Evolutionary conservation across 805 yeast genomes (phyloP), one percentile per base, ranked within the genome.

Genomic region (Metschnikowia dekortorum): DNA sequence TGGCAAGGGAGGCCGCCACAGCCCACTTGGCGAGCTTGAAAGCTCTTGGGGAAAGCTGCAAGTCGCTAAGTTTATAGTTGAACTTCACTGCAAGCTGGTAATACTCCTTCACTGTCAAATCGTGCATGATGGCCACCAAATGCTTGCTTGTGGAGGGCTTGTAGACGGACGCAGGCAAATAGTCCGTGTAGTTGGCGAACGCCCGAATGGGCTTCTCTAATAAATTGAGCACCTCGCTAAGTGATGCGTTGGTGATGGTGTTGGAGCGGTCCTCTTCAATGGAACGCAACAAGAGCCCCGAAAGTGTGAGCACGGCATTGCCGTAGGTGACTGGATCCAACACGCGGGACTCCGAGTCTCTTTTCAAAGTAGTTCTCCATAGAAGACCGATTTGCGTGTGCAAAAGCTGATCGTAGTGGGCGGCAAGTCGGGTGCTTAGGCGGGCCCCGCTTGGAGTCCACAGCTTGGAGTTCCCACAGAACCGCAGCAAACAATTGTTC

Each of bases 1-100:
- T 29, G 14, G 80, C 82, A 48, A 80, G 70, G 13, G 85, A 85
- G 31, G 76, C 76, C 56, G 85, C 90, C 49, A 84, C 75, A 29
- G 86, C 86, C 84, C 88, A 82, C 60, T 84, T 83, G 14, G 89
- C 89, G 54, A 85, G 70, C 54, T 80, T 81, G 59, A 81, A 80
- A 5, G 86, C 87, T 43, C 81, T 81, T 3, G 85, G 80, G 46
- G 80, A 75, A 40, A 87, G 68, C 28, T 81, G 74, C 55, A 86
- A 76, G 58, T 85, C 90, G 61, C 84, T 84, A 52, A 87, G 66
- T 42, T 81, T 74, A 39, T 73, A 77, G 61, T 84, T 84, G 64
- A 83, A 86, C 57, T 78, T 77, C 35, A 85, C 69, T 31, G 87
- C 84, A 41, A 86, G 73, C 52, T 82, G 82, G 60, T 81, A 79